phyloP scores from a whole-genome alignment of 2,329 filamentous ascomycete genomes.

The Xenosphaeropsis pyriputrescens region DNA sequence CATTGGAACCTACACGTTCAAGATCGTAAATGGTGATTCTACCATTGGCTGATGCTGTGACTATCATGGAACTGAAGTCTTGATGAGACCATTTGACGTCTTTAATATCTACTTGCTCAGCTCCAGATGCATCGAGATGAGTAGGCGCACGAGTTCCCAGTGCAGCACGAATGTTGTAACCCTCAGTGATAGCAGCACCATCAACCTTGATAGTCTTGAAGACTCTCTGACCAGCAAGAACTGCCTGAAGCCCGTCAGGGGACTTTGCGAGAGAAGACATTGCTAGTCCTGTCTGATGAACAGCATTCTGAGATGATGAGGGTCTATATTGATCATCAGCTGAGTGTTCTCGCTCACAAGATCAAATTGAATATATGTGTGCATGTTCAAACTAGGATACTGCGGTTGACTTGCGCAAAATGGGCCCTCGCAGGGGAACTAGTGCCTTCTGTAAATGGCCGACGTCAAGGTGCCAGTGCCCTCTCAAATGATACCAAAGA shows the following conservation, averaged over 20 bases:
- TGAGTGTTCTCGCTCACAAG: neutral
- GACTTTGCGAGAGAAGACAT: slow-evolving; percentile 43
- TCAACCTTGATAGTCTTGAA: slow-evolving; percentile 42
- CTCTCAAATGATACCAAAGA: no score
- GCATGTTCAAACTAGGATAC: no score
- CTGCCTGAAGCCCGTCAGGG: slow-evolving; percentile 36
- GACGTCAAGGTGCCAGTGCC: no score
- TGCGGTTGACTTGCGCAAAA: no score
- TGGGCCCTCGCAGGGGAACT: no score
- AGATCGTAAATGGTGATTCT: slow-evolving; percentile 52
- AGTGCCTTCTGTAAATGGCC: no score
- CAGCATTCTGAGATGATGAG: slow-evolving; percentile 37
- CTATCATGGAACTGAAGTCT: slow-evolving; percentile 32
- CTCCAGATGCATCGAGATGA: slow-evolving; percentile 21
- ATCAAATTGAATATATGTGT: no score
- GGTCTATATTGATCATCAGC: slow-evolving; percentile 14
- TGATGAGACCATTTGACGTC: slow-evolving; percentile 42
- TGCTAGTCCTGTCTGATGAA: slow-evolving; percentile 34
- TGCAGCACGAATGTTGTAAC: slow-evolving; percentile 39
- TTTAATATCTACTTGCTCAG: slow-evolving; percentile 48
- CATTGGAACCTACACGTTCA: slow-evolving; percentile 25
- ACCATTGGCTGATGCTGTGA: slow-evolving; percentile 48
- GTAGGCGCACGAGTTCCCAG: slow-evolving; percentile 33
- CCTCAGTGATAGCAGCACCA: slow-evolving; percentile 34
- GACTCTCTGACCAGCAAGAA: slow-evolving; percentile 43